Conservation (phyloP, 208 protist species). For the Leishmania arabica region DNA sequence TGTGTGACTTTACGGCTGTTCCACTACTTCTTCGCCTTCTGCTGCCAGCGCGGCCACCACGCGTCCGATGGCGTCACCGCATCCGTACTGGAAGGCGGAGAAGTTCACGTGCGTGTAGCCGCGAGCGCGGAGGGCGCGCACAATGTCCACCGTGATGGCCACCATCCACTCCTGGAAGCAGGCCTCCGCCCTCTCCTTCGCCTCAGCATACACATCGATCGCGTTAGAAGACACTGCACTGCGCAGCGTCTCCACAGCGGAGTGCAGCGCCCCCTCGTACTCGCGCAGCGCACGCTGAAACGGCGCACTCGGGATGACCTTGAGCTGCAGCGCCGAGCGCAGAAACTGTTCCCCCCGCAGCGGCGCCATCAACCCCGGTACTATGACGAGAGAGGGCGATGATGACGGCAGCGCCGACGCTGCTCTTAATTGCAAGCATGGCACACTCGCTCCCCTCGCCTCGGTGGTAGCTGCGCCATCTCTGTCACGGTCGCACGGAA, state of each 20-base stretch:
- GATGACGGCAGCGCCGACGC: not conserved
- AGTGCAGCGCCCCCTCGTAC: slow-evolving; percentile 17
- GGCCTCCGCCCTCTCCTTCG: slow-evolving; percentile 31
- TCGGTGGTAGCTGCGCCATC: not conserved
- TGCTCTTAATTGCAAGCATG: not conserved
- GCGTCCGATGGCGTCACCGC: slow-evolving; percentile 27
- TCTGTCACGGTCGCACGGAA: not conserved
- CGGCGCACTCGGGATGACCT: slow-evolving; percentile 31
- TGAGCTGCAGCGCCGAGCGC: slow-evolving; percentile 27
- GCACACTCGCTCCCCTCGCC: not conserved
- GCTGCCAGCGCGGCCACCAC: slow-evolving; percentile 25
- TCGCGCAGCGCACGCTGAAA: slow-evolving; percentile 29
- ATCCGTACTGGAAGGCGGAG: slow-evolving; percentile 41
- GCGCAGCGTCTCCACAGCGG: not conserved
- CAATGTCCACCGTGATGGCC: slow-evolving; percentile 30
- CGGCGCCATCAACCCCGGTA: slow-evolving; percentile 37
- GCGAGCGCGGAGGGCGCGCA: slow-evolving; percentile 10
- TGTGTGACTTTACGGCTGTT: not conserved
- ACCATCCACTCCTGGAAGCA: slow-evolving; percentile 30
- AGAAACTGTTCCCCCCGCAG: slow-evolving; percentile 29
- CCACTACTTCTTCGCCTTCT: slow-evolving; percentile 6
- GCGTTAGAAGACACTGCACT: not conserved
- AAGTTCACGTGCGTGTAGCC: slow-evolving; percentile 46
- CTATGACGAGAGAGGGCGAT: slow-evolving; percentile 14
- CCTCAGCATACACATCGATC: slow-evolving; percentile 2